phyloP scores from a whole-genome alignment of 2,329 filamentous ascomycete genomes.

The Myriosclerotinia duriaeana region DNA sequence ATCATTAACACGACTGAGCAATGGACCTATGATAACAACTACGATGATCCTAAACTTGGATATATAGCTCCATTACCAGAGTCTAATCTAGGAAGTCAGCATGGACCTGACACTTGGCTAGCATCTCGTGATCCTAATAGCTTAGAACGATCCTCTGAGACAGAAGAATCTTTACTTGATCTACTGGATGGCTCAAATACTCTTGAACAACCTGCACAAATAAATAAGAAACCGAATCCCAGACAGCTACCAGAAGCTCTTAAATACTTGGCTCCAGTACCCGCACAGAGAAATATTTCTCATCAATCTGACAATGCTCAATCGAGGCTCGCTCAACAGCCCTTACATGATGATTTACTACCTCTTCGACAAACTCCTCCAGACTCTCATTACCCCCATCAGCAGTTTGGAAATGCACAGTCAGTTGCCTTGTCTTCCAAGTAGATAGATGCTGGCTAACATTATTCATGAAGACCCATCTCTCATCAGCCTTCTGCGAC shows the following conservation, averaged over 20 bases:
- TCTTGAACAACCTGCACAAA: background rate
- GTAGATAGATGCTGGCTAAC: slow-evolving; percentile 2
- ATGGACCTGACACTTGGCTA: background rate
- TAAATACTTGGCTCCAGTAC: slow-evolving; percentile 18
- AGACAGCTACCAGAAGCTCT: slow-evolving; percentile 21
- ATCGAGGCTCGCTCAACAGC: background rate
- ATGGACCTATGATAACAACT: slow-evolving; percentile 10
- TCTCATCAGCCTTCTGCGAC: background rate
- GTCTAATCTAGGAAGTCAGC: background rate
- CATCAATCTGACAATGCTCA: background rate
- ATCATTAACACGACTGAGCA: slow-evolving; percentile 9
- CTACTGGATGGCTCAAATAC: slow-evolving; percentile 9
- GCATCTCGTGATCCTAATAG: slow-evolving; percentile 13
- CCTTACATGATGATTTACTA: background rate
- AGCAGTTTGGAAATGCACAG: slow-evolving; percentile 13
- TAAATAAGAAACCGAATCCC: background rate
- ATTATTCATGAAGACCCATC: background rate
- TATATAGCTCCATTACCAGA: background rate
- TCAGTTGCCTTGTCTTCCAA: slow-evolving; percentile 13
- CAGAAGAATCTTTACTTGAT: slow-evolving; percentile 16
- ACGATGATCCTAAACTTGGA: background rate
- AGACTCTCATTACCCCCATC: background rate
- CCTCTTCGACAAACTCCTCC: background rate
- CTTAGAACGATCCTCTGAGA: slow-evolving; percentile 11
- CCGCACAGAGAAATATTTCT: background rate